phyloP scores from a whole-genome alignment of 306 rosid species.

The Mimosa pudica region DNA sequence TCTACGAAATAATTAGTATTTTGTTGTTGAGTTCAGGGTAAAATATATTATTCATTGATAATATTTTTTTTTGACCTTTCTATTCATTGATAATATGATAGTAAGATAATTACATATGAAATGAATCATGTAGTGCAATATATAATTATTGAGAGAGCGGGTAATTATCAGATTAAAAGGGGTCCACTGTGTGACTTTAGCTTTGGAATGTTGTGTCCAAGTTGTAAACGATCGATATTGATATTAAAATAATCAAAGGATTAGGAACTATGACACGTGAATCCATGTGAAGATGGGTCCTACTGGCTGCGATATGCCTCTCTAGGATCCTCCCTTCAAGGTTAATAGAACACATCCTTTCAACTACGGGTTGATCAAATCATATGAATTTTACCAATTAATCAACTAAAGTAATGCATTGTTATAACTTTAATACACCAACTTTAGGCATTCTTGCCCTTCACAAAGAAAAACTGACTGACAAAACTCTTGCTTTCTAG shows the following conservation, averaged over 20 bases:
- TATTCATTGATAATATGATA: not conserved
- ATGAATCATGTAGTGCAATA: not conserved
- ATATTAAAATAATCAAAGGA: conserved; percentile 41
- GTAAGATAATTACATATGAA: not conserved
- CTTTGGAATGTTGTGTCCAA: conserved; percentile 47
- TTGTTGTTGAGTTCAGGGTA: not conserved
- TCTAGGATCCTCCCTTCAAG: conserved; percentile 50
- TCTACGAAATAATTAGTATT: not conserved
- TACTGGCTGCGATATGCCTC: conserved; percentile 32
- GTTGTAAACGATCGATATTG: conserved; percentile 38
- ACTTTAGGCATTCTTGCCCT: conserved; percentile 28
- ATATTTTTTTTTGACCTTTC: too few species aligned
- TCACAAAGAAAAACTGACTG: conserved; percentile 29
- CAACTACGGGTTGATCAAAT: conserved; percentile 27
- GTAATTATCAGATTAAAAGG: conserved; percentile 46
- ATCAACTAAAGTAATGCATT: conserved; percentile 18
- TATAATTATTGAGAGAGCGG: conserved; percentile 24
- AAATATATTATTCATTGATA: not conserved
- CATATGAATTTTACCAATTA: not conserved
- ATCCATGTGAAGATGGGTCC: conserved; percentile 84
- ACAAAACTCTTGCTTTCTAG: conserved; percentile 16
- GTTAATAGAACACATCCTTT: conserved; percentile 39
- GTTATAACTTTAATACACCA: conserved; percentile 27
- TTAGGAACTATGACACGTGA: conserved; percentile 62
- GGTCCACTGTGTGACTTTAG: conserved; percentile 49